phyloP scores from a whole-genome alignment of 192 early-diverging fungal genomes.

The Backusella morwellensis region DNA sequence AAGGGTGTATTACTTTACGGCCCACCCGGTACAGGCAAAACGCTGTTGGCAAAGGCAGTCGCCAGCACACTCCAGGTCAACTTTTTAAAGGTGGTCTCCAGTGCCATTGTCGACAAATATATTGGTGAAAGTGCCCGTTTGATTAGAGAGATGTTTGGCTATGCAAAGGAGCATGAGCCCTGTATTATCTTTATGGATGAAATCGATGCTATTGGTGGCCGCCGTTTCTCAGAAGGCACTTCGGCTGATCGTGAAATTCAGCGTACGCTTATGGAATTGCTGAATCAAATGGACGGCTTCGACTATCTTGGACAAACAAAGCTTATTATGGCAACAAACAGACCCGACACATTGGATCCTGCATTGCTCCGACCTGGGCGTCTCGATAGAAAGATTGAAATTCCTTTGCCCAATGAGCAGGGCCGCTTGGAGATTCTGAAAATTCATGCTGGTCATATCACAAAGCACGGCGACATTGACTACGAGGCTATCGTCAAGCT shows the following conservation, averaged over 20 bases:
- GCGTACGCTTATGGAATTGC: constrained; percentile 98
- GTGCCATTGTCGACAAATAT: constrained; percentile 99
- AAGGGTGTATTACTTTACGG: constrained; percentile 98
- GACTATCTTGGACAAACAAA: constrained; percentile 98
- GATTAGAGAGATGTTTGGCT: constrained; percentile 98
- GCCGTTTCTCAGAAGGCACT: constrained; percentile 98
- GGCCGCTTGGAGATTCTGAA: constrained; percentile 96
- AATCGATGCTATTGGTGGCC: constrained; percentile 99
- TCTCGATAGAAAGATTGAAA: constrained; percentile 97
- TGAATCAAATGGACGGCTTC: constrained; percentile 99
- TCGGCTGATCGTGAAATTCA: constrained; percentile 99
- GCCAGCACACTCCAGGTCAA: constrained; percentile 97
- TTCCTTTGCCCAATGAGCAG: constrained; percentile 98
- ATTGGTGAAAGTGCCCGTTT: constrained; percentile 98
- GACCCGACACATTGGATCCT: constrained; percentile 98
- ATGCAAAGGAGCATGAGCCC: constrained; percentile 98
- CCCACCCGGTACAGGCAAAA: constrained; percentile 98
- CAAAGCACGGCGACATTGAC: constrained; percentile 96
- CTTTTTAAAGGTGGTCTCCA: constrained; percentile 98
- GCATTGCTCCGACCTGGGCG: constrained; percentile 95
- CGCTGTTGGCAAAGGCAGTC: constrained; percentile 94
- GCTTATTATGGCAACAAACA: constrained; percentile 99
- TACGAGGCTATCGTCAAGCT: constrained; percentile 98
- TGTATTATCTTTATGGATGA: constrained; percentile 99
- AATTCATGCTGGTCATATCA: constrained; percentile 92